Percentiles rank a stretch among this genome's conserved stretches.
phyloP scores from a whole-genome alignment of 495 filamentous ascomycete genomes.

The Bacidia rubella region DNA sequence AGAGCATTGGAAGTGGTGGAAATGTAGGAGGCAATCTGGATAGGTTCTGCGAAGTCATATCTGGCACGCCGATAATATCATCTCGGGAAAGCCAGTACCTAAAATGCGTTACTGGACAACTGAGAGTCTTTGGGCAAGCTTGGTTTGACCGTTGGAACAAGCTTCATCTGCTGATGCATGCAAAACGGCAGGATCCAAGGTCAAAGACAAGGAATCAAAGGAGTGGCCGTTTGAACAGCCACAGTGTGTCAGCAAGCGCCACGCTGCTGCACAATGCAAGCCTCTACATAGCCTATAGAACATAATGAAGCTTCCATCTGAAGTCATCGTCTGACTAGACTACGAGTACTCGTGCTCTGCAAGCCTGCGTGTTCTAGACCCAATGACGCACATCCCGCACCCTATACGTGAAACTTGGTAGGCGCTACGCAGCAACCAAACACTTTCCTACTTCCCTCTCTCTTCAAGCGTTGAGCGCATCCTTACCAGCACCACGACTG shows the following conservation, averaged over 20 bases:
- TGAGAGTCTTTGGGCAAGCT: too few relatives aligned
- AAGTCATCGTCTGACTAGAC: too few relatives aligned
- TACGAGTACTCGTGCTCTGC: too few relatives aligned
- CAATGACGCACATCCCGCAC: background rate
- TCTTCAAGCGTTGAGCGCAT: too few relatives aligned
- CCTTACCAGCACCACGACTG: too few relatives aligned
- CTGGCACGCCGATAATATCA: background rate
- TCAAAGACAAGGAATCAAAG: background rate
- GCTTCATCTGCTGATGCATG: background rate
- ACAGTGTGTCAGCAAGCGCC: background rate
- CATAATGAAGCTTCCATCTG: background rate
- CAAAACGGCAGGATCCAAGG: background rate
- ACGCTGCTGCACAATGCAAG: background rate
- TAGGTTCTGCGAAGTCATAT: background rate
- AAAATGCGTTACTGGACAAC: background rate
- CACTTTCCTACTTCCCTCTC: too few relatives aligned
- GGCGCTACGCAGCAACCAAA: too few relatives aligned
- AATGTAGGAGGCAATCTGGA: background rate
- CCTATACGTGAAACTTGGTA: background rate
- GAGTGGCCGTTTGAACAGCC: background rate
- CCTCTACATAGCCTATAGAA: background rate
- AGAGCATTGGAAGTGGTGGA: background rate
- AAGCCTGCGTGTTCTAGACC: background rate
- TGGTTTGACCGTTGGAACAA: background rate
- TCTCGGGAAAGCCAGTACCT: background rate